Evolutionary conservation across 2,329 filamentous ascomycete genomes (phyloP).

Genomic region (Trichoderma semiorbis): DNA sequence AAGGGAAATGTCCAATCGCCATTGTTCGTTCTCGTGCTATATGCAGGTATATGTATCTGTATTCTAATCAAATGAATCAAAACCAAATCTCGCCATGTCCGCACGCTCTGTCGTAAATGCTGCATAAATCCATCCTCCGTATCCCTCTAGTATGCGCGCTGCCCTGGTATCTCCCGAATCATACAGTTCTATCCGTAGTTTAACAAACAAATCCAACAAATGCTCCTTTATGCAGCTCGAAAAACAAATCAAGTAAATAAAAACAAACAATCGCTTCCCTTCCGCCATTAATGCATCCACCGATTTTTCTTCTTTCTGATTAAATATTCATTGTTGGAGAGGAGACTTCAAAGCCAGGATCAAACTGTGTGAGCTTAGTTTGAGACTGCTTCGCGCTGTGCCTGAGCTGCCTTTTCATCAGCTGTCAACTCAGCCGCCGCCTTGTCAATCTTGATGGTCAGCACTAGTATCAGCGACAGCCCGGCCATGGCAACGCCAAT

Average conservation of each 20-base stretch:
- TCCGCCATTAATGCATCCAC: neutral
- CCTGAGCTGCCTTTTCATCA: constrained; percentile 47
- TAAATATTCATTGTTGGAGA: neutral
- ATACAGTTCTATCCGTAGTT: neutral
- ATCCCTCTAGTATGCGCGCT: neutral
- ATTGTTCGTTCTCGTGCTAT: neutral
- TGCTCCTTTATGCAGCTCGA: neutral
- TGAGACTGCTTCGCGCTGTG: constrained; percentile 16
- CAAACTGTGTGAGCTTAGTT: neutral
- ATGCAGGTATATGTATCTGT: neutral
- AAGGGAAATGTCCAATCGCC: neutral
- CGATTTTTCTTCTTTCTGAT: neutral
- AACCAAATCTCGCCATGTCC: neutral
- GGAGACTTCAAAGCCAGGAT: neutral
- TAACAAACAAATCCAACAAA: neutral
- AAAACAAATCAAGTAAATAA: neutral
- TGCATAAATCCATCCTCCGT: neutral
- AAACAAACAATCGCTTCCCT: neutral
- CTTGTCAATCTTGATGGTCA: constrained; percentile 53
- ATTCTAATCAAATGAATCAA: neutral
- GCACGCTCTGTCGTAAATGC: neutral
- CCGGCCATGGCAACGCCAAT: constrained; percentile 56
- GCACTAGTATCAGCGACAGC: constrained; percentile 50
- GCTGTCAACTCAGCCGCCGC: constrained; percentile 56
- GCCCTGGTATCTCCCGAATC: neutral